Evolutionary conservation across 2,329 filamentous ascomycete species (phyloP).

Genomic region (Sporothrix humicola): DNA sequence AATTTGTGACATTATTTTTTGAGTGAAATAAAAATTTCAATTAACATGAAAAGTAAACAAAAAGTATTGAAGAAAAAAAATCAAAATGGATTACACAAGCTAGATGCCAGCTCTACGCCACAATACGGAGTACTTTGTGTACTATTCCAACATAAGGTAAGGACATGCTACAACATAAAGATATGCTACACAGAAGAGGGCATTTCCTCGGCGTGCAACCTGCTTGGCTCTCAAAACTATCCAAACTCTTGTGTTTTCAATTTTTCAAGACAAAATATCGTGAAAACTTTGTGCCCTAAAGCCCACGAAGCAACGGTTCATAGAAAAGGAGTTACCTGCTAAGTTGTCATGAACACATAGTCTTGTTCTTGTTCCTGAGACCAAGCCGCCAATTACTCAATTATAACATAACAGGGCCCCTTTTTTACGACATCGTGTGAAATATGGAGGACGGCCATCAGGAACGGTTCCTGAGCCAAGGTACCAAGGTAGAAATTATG

Average conservation of each 20-base stretch:
- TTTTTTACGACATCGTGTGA: constrained; percentile 16
- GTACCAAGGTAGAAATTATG: background rate
- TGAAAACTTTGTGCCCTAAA: constrained; percentile 11
- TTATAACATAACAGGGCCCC: background rate
- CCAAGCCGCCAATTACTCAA: constrained; percentile 17
- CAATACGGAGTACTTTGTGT: background rate
- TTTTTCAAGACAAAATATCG: background rate
- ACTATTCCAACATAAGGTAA: no score
- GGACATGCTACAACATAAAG: no score
- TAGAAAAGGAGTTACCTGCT: background rate
- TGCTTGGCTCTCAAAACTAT: background rate
- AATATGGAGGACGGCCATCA: background rate
- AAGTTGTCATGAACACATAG: background rate
- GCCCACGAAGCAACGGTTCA: background rate
- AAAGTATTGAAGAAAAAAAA: background rate
- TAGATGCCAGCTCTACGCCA: no score
- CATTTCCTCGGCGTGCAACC: constrained; percentile 19
- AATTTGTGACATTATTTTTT: background rate
- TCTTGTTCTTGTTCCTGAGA: background rate
- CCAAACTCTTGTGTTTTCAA: background rate
- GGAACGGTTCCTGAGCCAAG: background rate
- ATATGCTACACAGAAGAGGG: background rate
- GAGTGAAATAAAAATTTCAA: background rate
- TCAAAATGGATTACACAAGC: background rate
- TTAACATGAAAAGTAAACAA: no score